Conservation (phyloP, 345 rosid species). For the Bruguiera gymnorhiza region DNA sequence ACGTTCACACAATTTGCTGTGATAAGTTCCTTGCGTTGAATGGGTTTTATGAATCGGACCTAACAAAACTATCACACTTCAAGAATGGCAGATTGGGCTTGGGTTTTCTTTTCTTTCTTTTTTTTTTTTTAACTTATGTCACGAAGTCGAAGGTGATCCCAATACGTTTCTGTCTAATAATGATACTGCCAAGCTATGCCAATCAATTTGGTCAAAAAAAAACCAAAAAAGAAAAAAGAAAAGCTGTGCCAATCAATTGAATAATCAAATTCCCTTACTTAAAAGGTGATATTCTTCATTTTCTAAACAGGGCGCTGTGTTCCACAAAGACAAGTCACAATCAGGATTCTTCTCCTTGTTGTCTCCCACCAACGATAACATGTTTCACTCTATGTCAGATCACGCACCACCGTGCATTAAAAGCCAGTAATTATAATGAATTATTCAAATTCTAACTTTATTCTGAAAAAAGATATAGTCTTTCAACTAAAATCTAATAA, state of each 20-base stretch:
- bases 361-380: background rate
- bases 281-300: background rate
- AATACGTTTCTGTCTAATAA: too few relatives aligned
- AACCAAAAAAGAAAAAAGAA: too few relatives aligned
- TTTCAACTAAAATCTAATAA: too few relatives aligned
- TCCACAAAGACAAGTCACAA: background rate
- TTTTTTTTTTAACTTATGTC: background rate
- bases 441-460: conserved; percentile 26
- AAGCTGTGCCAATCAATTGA: too few relatives aligned
- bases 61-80: background rate
- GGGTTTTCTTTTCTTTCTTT: background rate
- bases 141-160: background rate
- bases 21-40: background rate
- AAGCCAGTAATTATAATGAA: conserved; percentile 40
- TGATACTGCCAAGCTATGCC: too few relatives aligned
- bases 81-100: background rate
- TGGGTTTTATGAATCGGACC: background rate
- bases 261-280: too few relatives aligned
- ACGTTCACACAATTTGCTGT: too few relatives aligned
- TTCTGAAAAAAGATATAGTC: background rate
- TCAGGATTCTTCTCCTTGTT: conserved; percentile 5
- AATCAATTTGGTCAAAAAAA: too few relatives aligned
- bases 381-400: conserved; percentile 16
- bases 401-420: conserved; percentile 30
- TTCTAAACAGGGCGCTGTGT: background rate